Conservation (phyloP, 208 protist genomes). For the Strigomonas galati region DNA sequence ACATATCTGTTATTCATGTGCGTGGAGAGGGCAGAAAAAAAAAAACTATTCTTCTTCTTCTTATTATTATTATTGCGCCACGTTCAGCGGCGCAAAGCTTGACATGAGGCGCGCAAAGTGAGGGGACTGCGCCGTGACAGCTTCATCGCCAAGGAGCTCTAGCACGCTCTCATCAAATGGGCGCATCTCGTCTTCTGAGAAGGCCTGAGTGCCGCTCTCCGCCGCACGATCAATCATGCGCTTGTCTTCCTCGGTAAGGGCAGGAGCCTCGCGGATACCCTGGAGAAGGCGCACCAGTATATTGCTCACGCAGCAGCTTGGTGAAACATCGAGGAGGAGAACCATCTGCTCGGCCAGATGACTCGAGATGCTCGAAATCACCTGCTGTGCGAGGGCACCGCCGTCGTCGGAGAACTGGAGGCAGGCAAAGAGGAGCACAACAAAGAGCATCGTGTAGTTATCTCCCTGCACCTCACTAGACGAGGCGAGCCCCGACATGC, state of each 20-base stretch:
- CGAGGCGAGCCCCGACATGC: neutral
- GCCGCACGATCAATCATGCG: slow-evolving; percentile 37
- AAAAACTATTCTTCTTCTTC: too few species aligned
- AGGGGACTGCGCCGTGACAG: slow-evolving; percentile 20
- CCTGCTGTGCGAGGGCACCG: neutral
- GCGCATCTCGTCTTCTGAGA: slow-evolving; percentile 22
- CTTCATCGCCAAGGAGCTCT: slow-evolving; percentile 60
- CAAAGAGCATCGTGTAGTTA: neutral
- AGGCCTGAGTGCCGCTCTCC: slow-evolving; percentile 21
- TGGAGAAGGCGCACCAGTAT: slow-evolving; percentile 27
- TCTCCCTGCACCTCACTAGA: neutral
- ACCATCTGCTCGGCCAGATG: slow-evolving; percentile 53
- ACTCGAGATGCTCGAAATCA: neutral
- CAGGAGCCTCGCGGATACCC: neutral
- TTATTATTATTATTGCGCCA: too few species aligned
- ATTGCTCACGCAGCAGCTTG: slow-evolving; percentile 26
- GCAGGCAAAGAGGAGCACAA: slow-evolving; percentile 7
- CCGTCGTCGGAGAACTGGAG: neutral
- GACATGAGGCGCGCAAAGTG: slow-evolving; percentile 40
- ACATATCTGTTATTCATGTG: neutral
- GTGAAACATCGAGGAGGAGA: slow-evolving; percentile 68
- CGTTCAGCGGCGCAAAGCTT: slow-evolving; percentile 26
- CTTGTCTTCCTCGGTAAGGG: slow-evolving; percentile 24
- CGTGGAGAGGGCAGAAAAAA: neutral
- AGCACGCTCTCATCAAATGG: slow-evolving; percentile 50